A percentile compares a stretch with the other conserved stretches of the same genome.
These are phyloP conservation scores for Penstemon eatonii DNA, from an alignment of 257 asterid species.

Conservation along the genomic window DNA sequence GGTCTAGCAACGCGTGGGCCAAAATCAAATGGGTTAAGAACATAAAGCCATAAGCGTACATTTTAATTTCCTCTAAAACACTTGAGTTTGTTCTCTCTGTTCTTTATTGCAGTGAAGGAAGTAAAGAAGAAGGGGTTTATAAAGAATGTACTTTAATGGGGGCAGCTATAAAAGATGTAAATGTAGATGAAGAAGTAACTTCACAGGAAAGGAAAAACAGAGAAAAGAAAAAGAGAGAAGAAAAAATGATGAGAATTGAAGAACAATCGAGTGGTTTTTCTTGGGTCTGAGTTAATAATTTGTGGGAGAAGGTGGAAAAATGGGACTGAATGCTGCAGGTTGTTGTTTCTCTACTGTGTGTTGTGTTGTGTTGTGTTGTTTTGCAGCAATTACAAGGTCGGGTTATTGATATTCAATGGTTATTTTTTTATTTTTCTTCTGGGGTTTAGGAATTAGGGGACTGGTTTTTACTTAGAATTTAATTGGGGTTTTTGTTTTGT, in stretches of 20 bases:
- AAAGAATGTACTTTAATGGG: constrained; percentile 56
- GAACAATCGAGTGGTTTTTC: not conserved
- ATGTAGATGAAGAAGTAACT: constrained; percentile 41
- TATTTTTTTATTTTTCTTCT: not conserved
- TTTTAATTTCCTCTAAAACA: not conserved
- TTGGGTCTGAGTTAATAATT: not conserved
- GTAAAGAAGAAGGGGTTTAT: constrained; percentile 21
- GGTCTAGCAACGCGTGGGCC: constrained; percentile 63
- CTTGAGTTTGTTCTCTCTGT: not conserved
- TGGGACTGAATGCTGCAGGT: constrained; percentile 34
- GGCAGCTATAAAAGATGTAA: constrained; percentile 50
- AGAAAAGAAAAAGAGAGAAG: constrained; percentile 2
- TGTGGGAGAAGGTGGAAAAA: constrained; percentile 45
- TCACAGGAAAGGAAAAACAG: constrained; percentile 56
- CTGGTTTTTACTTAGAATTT: constrained; percentile 10
- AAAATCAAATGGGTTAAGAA: constrained; percentile 26
- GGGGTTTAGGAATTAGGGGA: constrained; percentile 10
- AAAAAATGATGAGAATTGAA: constrained; percentile 3
- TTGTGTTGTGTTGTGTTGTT: constrained; percentile 17
- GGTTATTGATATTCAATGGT: constrained; percentile 15
- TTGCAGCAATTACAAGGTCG: constrained; percentile 31
- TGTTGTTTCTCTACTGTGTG: constrained; percentile 25
- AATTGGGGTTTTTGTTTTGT: constrained; percentile 29
- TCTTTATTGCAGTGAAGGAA: not conserved
- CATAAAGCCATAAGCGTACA: constrained; percentile 19